Conservation (phyloP, 495 filamentous ascomycete genomes). For the Aspergillus baeticus region DNA sequence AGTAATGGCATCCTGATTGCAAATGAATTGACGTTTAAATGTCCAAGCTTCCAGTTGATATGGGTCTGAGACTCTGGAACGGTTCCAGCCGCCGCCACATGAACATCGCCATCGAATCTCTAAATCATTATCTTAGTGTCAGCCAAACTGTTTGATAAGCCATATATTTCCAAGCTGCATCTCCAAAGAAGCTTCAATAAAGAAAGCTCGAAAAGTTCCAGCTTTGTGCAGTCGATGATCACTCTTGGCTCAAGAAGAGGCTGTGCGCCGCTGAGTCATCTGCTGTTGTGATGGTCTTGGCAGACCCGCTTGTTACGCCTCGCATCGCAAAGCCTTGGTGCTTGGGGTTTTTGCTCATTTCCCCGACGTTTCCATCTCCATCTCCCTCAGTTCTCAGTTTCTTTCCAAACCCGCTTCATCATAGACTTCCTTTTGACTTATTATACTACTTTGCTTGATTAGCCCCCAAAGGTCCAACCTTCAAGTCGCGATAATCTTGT, state of each 20-base stretch:
- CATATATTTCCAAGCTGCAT: too few species aligned
- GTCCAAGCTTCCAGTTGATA: too few species aligned
- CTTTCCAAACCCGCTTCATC: conserved; percentile 11
- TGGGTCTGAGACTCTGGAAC: background rate
- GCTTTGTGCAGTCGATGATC: too few species aligned
- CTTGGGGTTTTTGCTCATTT: conserved; percentile 23
- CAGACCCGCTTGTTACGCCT: conserved; percentile 44
- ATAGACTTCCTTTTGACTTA: background rate
- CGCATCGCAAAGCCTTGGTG: conserved; percentile 18
- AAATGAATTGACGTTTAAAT: background rate
- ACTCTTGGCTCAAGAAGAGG: background rate
- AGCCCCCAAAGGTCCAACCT: background rate
- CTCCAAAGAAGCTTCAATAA: too few species aligned
- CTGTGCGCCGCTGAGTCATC: conserved; percentile 26
- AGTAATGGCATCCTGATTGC: background rate
- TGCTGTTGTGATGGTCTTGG: conserved; percentile 27
- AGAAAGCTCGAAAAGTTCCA: too few species aligned
- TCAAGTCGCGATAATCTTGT: conserved; percentile 12
- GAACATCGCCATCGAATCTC: too few species aligned
- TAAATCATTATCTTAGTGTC: too few species aligned
- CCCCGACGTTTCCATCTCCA: conserved; percentile 17
- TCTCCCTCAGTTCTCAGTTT: conserved; percentile 8
- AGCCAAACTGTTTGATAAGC: too few species aligned
- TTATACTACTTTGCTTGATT: background rate
- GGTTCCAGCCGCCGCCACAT: background rate